These are phyloP conservation scores for Adansonia digitata DNA, from an alignment of 345 rosid genomes.

Conservation along the genomic window DNA sequence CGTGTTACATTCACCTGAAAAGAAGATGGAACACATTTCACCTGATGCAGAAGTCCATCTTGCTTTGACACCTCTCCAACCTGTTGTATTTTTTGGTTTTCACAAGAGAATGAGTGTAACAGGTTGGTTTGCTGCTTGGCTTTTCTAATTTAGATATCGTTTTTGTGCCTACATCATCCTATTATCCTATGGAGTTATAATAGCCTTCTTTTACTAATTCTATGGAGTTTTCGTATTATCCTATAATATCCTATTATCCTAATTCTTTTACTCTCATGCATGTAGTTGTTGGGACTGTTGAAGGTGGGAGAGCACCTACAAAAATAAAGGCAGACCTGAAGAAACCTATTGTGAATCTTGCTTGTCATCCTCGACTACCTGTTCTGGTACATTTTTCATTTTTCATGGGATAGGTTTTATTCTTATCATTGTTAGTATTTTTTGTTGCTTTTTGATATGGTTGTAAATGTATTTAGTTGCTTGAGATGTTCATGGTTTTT, in stretches of 20 bases:
- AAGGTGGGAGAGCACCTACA: constrained; percentile 91
- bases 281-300: constrained; percentile 97
- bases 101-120: constrained; percentile 92
- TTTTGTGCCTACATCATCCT: background rate
- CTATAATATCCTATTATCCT: constrained; percentile 9
- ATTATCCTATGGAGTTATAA: background rate
- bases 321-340: constrained; percentile 95
- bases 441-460: background rate
- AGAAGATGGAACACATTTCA: constrained; percentile 69
- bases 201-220: background rate
- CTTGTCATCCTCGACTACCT: constrained; percentile 99
- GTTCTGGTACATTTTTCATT: constrained; percentile 49
- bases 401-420: constrained; percentile 5
- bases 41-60: constrained; percentile 84
- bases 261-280: constrained; percentile 12
- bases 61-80: constrained; percentile 91
- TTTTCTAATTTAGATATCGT: background rate
- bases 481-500: background rate
- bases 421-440: background rate
- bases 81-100: constrained; percentile 95
- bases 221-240: too few relatives aligned
- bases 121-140: constrained; percentile 38
- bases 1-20: constrained; percentile 94
- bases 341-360: constrained; percentile 87
- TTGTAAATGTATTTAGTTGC: background rate